Percentiles rank a stretch among this genome's conserved stretches.
Conservation (phyloP, 805 yeast species). For the Huiozyma naganishii region DNA sequence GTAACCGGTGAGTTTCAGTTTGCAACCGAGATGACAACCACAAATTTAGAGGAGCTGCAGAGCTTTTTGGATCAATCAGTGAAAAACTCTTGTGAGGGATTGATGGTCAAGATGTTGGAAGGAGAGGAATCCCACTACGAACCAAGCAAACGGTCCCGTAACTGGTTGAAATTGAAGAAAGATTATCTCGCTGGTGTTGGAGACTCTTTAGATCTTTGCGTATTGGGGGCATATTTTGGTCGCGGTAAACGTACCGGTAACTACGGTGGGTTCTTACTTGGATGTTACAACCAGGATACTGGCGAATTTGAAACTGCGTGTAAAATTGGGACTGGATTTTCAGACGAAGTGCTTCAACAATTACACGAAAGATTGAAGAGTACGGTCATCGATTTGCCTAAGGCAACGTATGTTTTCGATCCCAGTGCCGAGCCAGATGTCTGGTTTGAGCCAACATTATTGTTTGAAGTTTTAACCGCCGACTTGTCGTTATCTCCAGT, state of each 20-base stretch:
- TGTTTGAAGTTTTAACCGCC: slow-evolving; percentile 87
- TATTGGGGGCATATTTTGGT: slow-evolving; percentile 88
- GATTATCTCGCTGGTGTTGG: slow-evolving; percentile 94
- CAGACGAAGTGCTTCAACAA: slow-evolving; percentile 65
- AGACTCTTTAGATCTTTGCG: slow-evolving; percentile 87
- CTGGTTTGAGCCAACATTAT: slow-evolving; percentile 80
- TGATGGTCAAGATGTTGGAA: slow-evolving; percentile 85
- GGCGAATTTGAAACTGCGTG: slow-evolving; percentile 94
- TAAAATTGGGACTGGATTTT: slow-evolving; percentile 94
- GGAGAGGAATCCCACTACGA: slow-evolving; percentile 78
- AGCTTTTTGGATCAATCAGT: slow-evolving; percentile 79
- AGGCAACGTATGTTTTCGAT: slow-evolving; percentile 58
- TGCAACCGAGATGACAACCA: slow-evolving; percentile 66
- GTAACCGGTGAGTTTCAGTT: slow-evolving; percentile 71
- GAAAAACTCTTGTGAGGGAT: slow-evolving; percentile 84
- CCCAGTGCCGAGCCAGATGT: slow-evolving; percentile 75
- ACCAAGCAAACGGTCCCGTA: slow-evolving; percentile 88
- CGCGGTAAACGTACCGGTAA: slow-evolving; percentile 90
- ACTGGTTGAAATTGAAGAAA: slow-evolving; percentile 92
- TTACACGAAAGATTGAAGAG: slow-evolving; percentile 54
- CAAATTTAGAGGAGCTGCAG: slow-evolving; percentile 66
- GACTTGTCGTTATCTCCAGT: slow-evolving; percentile 82
- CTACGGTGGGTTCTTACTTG: slow-evolving; percentile 89
- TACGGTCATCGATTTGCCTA: slow-evolving; percentile 54
- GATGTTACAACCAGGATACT: slow-evolving; percentile 79